A percentile compares a stretch with the other conserved stretches of the same genome.
Evolutionary conservation across 768 basidiomycete species (phyloP).

Genomic region (Chalciporus chontae): DNA sequence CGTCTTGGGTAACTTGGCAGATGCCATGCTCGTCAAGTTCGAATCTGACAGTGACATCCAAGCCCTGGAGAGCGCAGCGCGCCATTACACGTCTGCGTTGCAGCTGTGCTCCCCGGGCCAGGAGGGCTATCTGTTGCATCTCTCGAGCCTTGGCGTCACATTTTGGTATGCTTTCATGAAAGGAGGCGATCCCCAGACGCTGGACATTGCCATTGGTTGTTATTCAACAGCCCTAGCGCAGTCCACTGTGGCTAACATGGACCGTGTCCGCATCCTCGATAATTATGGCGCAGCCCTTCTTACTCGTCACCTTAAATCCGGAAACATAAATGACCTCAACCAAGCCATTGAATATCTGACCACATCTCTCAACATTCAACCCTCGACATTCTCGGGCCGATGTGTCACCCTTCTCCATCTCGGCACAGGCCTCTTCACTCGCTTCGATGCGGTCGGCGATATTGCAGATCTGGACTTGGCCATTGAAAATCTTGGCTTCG

Average conservation of each 20-base stretch:
- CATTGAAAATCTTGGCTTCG: conserved; percentile 12
- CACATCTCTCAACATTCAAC: conserved; percentile 15
- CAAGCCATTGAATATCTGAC: conserved; percentile 20
- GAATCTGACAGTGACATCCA: conserved; percentile 16
- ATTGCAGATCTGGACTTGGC: conserved; percentile 16
- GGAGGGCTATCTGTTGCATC: conserved; percentile 5
- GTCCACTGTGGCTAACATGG: conserved; percentile 15
- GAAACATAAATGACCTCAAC: conserved; percentile 21
- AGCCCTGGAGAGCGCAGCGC: conserved; percentile 23
- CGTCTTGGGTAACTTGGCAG: conserved; percentile 20
- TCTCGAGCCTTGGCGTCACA: conserved; percentile 13
- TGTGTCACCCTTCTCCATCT: conserved; percentile 14
- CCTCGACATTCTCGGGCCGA: conserved; percentile 3
- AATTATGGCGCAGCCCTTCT: conserved; percentile 19
- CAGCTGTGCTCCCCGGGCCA: conserved; percentile 14
- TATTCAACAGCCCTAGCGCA: conserved; percentile 13
- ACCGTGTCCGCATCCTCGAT: conserved; percentile 16
- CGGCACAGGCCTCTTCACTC: neutral
- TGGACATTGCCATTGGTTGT: conserved; percentile 21
- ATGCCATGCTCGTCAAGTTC: conserved; percentile 20
- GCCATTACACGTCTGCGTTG: conserved; percentile 13
- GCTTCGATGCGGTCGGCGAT: conserved; percentile 10
- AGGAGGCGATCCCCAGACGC: conserved; percentile 11
- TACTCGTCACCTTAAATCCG: conserved; percentile 10
- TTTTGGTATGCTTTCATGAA: conserved; percentile 2